Evolutionary conservation across 345 rosid species (phyloP).

Genomic region (Cardamine chenopodiifolia): DNA sequence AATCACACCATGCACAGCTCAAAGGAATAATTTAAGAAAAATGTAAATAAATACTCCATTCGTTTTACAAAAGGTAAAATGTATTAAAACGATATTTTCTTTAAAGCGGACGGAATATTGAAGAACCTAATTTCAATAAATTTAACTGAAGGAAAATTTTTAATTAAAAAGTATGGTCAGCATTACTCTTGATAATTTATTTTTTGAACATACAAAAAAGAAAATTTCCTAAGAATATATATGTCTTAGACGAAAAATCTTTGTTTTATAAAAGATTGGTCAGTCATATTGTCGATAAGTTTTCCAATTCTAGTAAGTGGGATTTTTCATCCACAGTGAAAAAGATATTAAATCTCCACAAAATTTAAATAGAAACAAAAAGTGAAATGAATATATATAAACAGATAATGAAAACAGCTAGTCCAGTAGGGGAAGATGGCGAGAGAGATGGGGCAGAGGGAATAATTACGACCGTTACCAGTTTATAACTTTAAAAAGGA

Average conservation of each 20-base stretch:
- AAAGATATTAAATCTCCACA: not conserved
- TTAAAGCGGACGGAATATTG: not conserved
- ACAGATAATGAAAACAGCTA: not conserved
- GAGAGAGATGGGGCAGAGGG: not conserved
- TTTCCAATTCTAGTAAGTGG: not conserved
- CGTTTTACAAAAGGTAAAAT: not conserved
- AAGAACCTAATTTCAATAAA: not conserved
- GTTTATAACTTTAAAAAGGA: not conserved
- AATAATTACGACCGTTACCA: constrained; percentile 24
- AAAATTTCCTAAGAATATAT: not conserved
- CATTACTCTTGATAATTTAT: constrained; percentile 2
- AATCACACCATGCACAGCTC: constrained; percentile 37
- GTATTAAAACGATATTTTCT: no score
- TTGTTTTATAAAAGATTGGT: not conserved
- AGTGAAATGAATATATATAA: not conserved
- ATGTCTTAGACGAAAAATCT: not conserved
- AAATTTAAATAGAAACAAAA: not conserved
- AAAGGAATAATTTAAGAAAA: constrained; percentile 7
- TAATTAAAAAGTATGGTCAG: not conserved
- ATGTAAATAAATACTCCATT: not conserved
- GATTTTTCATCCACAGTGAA: not conserved
- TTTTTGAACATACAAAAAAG: not conserved
- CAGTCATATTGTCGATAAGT: not conserved
- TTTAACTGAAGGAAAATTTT: not conserved
- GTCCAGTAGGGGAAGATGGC: not conserved